phyloP scores from a whole-genome alignment of 1,284 basidiomycete genomes.

The Hortiboletus rubellus region DNA sequence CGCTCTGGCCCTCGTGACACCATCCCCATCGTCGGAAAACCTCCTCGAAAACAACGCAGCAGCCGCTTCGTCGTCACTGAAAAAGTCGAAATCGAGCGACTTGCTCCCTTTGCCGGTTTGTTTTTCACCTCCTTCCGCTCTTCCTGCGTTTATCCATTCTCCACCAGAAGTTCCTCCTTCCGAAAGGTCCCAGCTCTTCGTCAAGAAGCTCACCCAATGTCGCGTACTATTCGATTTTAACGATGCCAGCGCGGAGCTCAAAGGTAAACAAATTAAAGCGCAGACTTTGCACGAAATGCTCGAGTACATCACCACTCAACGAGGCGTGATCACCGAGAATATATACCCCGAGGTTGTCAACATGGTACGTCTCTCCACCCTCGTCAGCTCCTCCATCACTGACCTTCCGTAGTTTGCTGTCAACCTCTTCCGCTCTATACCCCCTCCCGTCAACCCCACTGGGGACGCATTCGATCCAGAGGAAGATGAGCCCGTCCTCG shows the following conservation, averaged over 20 bases:
- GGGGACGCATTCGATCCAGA: slow-evolving; percentile 99
- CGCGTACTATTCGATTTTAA: slow-evolving; percentile 99
- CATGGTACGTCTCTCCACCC: slow-evolving; percentile 66
- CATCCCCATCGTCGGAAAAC: slow-evolving; percentile 92
- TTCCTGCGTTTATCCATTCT: slow-evolving; percentile 10
- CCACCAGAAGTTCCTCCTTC: slow-evolving; percentile 81
- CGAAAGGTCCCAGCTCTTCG: slow-evolving; percentile 90
- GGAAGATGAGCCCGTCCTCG: slow-evolving; percentile 98
- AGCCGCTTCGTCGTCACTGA: slow-evolving; percentile 96
- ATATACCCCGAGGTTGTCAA: slow-evolving; percentile 99
- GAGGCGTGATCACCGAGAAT: slow-evolving; percentile 94
- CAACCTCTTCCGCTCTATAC: slow-evolving; percentile 99
- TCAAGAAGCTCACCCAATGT: slow-evolving; percentile 96
- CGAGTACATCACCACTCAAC: slow-evolving; percentile 97
- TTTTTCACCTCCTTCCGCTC: neutral
- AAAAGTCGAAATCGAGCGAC: slow-evolving; percentile 93
- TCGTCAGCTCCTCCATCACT: slow-evolving; percentile 13
- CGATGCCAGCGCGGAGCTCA: slow-evolving; percentile 93
- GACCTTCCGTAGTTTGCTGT: slow-evolving; percentile 73
- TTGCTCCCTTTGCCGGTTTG: slow-evolving; percentile 89
- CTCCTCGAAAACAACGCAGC: slow-evolving; percentile 93
- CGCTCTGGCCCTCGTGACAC: slow-evolving; percentile 86
- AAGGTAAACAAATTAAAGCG: slow-evolving; percentile 98
- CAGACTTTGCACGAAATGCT: slow-evolving; percentile 98
- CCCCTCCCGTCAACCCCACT: slow-evolving; percentile 96